These are phyloP conservation scores for Murraya koenigii DNA, from an alignment of 345 rosid genomes.

Conservation along the genomic window DNA sequence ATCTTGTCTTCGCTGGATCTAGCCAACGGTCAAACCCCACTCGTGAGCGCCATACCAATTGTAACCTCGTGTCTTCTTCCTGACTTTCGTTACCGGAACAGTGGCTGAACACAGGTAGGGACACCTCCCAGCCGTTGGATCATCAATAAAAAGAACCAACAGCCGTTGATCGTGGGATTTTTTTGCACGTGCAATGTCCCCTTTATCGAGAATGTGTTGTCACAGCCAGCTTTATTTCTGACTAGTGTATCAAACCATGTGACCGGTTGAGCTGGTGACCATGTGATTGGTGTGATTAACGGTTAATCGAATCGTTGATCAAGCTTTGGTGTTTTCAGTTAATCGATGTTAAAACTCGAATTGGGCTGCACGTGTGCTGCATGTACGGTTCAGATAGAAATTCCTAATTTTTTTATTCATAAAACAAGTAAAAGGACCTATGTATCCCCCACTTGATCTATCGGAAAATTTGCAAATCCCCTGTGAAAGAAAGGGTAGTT, in stretches of 20 bases:
- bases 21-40: conserved; percentile 34
- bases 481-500: not conserved
- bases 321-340: conserved; percentile 15
- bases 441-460: not conserved
- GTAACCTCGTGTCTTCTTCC: conserved; percentile 6
- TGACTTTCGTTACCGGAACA: conserved; percentile 22
- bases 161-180: conserved; percentile 21
- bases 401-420: not conserved
- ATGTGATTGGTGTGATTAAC: conserved; percentile 35
- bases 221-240: conserved; percentile 6
- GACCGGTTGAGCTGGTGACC: conserved; percentile 62
- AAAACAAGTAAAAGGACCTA: not conserved
- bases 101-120: conserved; percentile 17
- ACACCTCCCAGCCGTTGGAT: conserved; percentile 20
- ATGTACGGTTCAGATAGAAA: not conserved
- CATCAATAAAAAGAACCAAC: not conserved
- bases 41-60: not conserved
- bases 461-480: not conserved
- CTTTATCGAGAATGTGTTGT: conserved; percentile 24
- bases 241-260: conserved; percentile 33
- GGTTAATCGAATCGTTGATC: conserved; percentile 19
- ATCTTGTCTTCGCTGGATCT: conserved; percentile 34
- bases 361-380: conserved; percentile 34
- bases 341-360: conserved; percentile 24
- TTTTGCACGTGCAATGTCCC: conserved; percentile 44